Evolutionary conservation across 495 filamentous ascomycete genomes (phyloP).

Genomic region (Penicillium paxilli): DNA sequence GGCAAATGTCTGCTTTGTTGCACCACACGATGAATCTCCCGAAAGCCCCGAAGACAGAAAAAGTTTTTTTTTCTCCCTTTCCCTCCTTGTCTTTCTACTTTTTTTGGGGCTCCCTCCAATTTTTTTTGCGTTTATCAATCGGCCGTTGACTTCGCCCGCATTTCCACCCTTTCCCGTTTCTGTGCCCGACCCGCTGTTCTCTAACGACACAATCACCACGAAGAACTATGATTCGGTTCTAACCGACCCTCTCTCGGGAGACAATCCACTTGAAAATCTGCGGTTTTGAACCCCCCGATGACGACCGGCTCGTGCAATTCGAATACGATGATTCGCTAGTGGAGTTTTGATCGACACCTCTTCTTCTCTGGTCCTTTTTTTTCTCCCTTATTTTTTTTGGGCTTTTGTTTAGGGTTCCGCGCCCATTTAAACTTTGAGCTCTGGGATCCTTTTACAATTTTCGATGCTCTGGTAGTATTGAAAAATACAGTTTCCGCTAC

Average conservation of each 20-base stretch:
- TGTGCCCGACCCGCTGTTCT: slow-evolving; percentile 12
- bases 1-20: slow-evolving; percentile 65
- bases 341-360: slow-evolving; percentile 22
- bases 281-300: slow-evolving; percentile 12
- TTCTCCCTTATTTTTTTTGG: background rate
- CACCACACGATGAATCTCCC: slow-evolving; percentile 6
- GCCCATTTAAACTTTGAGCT: slow-evolving; percentile 2
- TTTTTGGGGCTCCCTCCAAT: no score
- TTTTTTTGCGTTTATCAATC: background rate
- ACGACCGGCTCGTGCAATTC: slow-evolving; percentile 7
- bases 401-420: background rate
- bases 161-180: slow-evolving; percentile 5
- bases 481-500: background rate
- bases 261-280: slow-evolving; percentile 6
- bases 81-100: slow-evolving; percentile 1
- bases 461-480: slow-evolving; percentile 10
- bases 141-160: slow-evolving; percentile 2
- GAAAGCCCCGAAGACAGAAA: slow-evolving; percentile 2
- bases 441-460: slow-evolving; percentile 4
- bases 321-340: slow-evolving; percentile 11
- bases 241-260: slow-evolving; percentile 11
- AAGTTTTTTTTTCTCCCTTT: background rate
- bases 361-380: slow-evolving; percentile 4
- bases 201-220: slow-evolving; percentile 4
- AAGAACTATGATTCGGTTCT: slow-evolving; percentile 23